Evolutionary conservation across 306 rosid genomes (phyloP).

Genomic region (Inga laurina): DNA sequence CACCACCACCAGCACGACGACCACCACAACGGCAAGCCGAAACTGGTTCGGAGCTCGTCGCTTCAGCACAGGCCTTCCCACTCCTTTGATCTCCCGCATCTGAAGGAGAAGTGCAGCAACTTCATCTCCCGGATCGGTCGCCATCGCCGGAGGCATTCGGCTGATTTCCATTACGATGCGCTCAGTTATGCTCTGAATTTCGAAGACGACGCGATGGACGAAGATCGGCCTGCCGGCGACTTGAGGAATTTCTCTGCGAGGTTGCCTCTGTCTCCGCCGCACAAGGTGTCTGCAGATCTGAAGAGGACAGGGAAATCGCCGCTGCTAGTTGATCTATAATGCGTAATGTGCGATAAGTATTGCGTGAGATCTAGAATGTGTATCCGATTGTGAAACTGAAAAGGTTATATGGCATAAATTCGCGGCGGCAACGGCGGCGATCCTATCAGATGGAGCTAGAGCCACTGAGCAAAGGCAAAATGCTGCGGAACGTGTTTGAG

Average conservation of each 20-base stretch:
- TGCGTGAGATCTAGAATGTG: not conserved
- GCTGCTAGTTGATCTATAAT: constrained; percentile 27
- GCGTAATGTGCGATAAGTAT: not conserved
- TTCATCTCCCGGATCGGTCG: constrained; percentile 54
- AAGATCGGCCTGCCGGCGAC: constrained; percentile 37
- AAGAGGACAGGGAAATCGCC: constrained; percentile 23
- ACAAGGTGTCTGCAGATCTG: constrained; percentile 1
- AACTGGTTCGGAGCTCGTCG: constrained; percentile 49
- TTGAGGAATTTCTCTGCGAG: constrained; percentile 55
- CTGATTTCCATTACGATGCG: constrained; percentile 74
- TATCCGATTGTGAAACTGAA: not conserved
- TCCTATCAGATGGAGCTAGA: not conserved
- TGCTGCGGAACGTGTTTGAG: not conserved
- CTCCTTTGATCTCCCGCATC: constrained; percentile 33
- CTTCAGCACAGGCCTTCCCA: constrained; percentile 22
- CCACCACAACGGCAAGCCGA: constrained; percentile 33
- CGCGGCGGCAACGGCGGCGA: not conserved
- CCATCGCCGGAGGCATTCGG: constrained; percentile 66
- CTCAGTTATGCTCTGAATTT: constrained; percentile 73
- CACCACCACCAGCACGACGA: constrained; percentile 20
- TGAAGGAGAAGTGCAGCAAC: constrained; percentile 52
- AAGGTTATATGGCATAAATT: not conserved
- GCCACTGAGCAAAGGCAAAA: not conserved
- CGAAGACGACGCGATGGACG: constrained; percentile 54
- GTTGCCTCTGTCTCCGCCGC: constrained; percentile 54